phyloP scores from a whole-genome alignment of 768 basidiomycete genomes.

The Pleurotus tuber-regium region DNA sequence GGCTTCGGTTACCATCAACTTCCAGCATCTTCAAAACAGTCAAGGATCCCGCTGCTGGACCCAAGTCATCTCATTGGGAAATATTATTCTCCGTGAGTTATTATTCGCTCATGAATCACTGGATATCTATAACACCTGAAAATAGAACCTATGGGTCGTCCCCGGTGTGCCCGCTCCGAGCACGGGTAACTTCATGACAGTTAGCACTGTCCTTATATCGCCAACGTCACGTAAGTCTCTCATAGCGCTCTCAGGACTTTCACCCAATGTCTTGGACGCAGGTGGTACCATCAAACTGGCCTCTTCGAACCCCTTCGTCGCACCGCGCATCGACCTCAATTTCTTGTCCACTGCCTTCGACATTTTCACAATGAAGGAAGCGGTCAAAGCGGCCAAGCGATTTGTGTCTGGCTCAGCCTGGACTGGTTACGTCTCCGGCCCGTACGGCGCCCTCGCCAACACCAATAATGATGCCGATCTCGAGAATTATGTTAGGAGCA shows the following conservation, averaged over 20 bases:
- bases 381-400: conserved; percentile 21
- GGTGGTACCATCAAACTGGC: conserved; percentile 31
- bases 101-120: not conserved
- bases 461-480: conserved; percentile 28
- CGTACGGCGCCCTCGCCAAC: conserved; percentile 17
- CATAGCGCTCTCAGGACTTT: too few relatives aligned
- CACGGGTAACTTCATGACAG: conserved; percentile 26
- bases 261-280: too few relatives aligned
- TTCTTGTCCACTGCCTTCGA: conserved; percentile 34
- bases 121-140: not conserved
- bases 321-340: conserved; percentile 47
- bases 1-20: conserved; percentile 22
- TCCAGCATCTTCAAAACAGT: conserved; percentile 19
- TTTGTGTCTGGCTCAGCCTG: conserved; percentile 25
- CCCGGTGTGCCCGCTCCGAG: conserved; percentile 20
- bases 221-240: conserved; percentile 27
- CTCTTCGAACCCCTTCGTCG: conserved; percentile 40
- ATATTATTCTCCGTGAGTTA: conserved; percentile 26
- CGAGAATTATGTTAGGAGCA: conserved; percentile 22
- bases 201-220: conserved; percentile 22
- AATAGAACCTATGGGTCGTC: conserved; percentile 12
- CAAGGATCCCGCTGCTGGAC: conserved; percentile 26
- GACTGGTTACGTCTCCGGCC: conserved; percentile 22
- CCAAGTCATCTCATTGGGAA: conserved; percentile 25
- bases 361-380: conserved; percentile 24